Evolutionary conservation across 371 early-diverging fungal species (phyloP), one percentile per base, ranked within the genome.

Genomic region (Batrachochytrium dendrobatidis): DNA sequence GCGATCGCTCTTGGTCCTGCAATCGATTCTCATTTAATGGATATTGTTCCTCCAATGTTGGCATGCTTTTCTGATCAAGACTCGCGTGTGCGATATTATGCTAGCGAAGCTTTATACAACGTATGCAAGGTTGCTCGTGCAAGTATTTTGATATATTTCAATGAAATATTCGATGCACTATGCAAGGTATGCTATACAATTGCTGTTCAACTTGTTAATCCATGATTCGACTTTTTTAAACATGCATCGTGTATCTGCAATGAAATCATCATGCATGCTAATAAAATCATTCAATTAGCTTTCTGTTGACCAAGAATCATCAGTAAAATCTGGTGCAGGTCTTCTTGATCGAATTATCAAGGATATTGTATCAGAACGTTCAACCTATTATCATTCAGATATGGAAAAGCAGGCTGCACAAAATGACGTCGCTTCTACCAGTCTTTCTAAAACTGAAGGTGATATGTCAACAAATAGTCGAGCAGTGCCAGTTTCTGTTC

Each of bases 81-180:
- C 67, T 80, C 86, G 22, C 77, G 87, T 25, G 93, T 94, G 29
- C 78, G 94, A 30, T 96, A 93, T 71, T 94, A 93, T 78, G 92
- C 93, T 3, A 92, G 92, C 61, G 96, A 96, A 71, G 81, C 84
- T 50, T 85, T 94, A 84, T 96, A 96, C 69, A 96, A 96, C 67
- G 91, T 96, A 49, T 86, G 88, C 28, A 96, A 96, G 60, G 93
- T 91, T 4, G 90, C 92, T 26, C 78, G 89, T 53, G 87, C 86
- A 2, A 82, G 84, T 53, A 83, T 94, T 3, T 70, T 95, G 53
- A 72, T 83, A 32, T 92, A 83, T 66, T 95, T 95, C 56, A 94
- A 93, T 70, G 92, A 92, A 48, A 82, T 94, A 3, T 92, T 95
- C 76, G 95, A 95, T 64, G 88, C 85, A 28, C 73, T 95, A 70